Conservation (phyloP, 192 early-diverging fungal species). For the Entophlyctis luteolus region DNA sequence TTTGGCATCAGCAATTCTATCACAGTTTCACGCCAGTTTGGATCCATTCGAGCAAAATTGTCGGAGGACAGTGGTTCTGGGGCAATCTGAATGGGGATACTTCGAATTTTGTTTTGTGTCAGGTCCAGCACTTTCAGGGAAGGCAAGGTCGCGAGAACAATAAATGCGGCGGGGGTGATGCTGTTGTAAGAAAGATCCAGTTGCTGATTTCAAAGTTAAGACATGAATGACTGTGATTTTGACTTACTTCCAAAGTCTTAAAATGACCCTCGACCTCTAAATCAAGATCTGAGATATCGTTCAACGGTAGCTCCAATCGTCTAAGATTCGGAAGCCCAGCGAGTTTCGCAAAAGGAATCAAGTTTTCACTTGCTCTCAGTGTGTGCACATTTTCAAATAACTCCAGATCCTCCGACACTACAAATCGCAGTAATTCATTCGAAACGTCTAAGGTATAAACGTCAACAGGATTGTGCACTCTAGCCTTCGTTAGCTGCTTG, state of each 20-base stretch:
- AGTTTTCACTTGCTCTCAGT: conserved; percentile 45
- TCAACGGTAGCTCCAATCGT: conserved; percentile 45
- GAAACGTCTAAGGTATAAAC: conserved; percentile 46
- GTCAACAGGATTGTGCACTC: conserved; percentile 44
- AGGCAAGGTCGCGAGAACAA: conserved; percentile 48
- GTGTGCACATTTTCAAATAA: conserved; percentile 52
- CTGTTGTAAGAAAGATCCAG: conserved; percentile 55
- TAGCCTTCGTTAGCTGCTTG: conserved; percentile 43
- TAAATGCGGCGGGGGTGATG: conserved; percentile 34
- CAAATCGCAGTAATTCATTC: conserved; percentile 36
- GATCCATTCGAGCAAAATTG: too few relatives aligned
- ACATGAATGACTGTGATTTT: neutral
- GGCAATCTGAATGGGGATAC: conserved; percentile 29
- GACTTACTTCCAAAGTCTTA: conserved; percentile 34
- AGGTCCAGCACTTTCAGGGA: conserved; percentile 41
- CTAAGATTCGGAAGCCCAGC: conserved; percentile 39
- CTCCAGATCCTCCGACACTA: conserved; percentile 51
- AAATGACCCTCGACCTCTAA: conserved; percentile 51
- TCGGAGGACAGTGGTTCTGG: too few relatives aligned
- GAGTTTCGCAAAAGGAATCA: conserved; percentile 45
- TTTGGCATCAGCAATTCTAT: conserved; percentile 42
- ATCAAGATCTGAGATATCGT: conserved; percentile 49
- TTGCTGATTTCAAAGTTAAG: conserved; percentile 22
- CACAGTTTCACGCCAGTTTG: conserved; percentile 42
- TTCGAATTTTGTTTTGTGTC: conserved; percentile 38